Base-by-base conservation (phyloP, 345 rosid genomes). In the Noccaea caerulescens region DNA sequence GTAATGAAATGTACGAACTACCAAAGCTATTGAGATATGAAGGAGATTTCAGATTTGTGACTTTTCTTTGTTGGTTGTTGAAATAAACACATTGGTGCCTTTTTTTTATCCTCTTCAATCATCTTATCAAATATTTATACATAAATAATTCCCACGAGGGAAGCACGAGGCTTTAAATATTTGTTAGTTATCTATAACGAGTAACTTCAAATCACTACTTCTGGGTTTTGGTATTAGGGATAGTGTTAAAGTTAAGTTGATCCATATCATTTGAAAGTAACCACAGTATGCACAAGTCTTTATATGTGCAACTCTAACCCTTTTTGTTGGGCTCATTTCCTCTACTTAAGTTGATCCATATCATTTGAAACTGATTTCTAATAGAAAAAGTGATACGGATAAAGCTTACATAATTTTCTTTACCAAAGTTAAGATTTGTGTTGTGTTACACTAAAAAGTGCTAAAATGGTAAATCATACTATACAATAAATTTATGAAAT, bases 101-200 rank as follows among this genome's bases (percentile, higher is more conserved):
- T 42, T 51, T 23, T 51, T 43, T 51, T n/a, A 12, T 46, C 10
- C 4, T 6, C 37, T 27, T 41, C 0, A 57, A 42, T 42, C 18
- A 47, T 49, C 11, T 66, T 13, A 23, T 25, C 30, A 27, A 32
- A 49, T 36, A 33, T 57, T 50, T 27, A 47, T 8, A 12, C 23
- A 65, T 49, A 66, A 64, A 66, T 2, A 66, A 66, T 49, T 13
- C 55, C 72, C 72, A 74, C 73, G 78, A 59, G 78, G 61, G 68
- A 74, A 58, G 78, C 78, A 74, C 72, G 72, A 67, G 68, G 38
- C 1, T 5, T 66, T 59, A 74, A 42, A 38, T 56, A 64, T 64
- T 58, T 16, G 34, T 18, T 39, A 27, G 7, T 5, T 38, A 27
- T 3, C 10, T 10, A 7, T 51, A 27, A 57, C 37, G 30, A 60